Base-by-base conservation (phyloP, 2,329 filamentous ascomycete genomes). In the Penicillium paneum region DNA sequence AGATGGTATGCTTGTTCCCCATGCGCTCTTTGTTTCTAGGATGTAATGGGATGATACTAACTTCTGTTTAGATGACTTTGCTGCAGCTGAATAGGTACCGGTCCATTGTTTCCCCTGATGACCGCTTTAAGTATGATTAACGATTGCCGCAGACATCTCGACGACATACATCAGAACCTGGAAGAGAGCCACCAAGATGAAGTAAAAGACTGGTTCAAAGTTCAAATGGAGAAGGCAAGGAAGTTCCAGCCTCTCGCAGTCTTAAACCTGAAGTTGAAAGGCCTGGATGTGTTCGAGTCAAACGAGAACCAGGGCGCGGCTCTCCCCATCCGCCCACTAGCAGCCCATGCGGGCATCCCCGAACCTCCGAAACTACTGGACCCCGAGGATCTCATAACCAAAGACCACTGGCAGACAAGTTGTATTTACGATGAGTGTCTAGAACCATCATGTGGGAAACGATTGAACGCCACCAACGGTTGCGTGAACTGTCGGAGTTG, bases 161-260 rank as follows among this genome's bases (percentile, higher is more conserved):
- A 97, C 76, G 92, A 97, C 71, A 85, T 80, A 59, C 92, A 97
- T 76, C 89, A 92, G 71, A 92, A 96, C 68, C 83, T 97, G 13
- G 89, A 95, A 69, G 89, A 90, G 60, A 83, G 91, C 57, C 87
- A 91, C 69, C 92, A 96, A 70, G 90, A 96, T 73, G 91, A 97
- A 74, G 91, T 96, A 65, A 95, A 95, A 77, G 93, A 91, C 38
- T 97, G 92, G 92, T 96, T 97, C 76, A 90, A 95, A 77, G 89
- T 90, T 68, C 92, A 96, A 74, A 92, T 97, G 74, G 82, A 89
- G 63, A 96, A 95, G 72, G 92, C 92, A 11, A 96, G 94, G 74
- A 87, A 87, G 61, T 96, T 97, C 72, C 92, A 97, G 68, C 92
- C 92, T 0, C 82, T 97, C 0, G 92, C 91, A 0, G 82, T 96